Percentiles rank a stretch among this genome's conserved stretches.
Conservation (phyloP, 2,329 filamentous ascomycete genomes). For the Fusarium anguioides region DNA sequence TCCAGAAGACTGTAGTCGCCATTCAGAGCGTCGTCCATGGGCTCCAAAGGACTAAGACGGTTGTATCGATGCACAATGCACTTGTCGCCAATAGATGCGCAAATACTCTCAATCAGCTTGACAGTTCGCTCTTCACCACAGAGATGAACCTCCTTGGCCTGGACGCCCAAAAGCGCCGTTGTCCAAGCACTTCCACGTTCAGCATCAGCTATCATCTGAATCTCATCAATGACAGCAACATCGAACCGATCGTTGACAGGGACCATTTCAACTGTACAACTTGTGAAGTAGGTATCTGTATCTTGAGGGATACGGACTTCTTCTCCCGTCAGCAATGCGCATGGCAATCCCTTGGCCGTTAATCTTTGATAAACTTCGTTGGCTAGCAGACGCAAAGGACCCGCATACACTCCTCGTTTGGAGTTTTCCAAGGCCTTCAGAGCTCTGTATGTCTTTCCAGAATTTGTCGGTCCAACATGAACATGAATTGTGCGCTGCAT, state of each 20-base stretch:
- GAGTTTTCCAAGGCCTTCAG: slow-evolving; percentile 84
- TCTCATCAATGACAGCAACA: slow-evolving; percentile 97
- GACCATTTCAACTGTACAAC: slow-evolving; percentile 94
- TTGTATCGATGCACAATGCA: slow-evolving; percentile 85
- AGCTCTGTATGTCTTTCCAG: slow-evolving; percentile 96
- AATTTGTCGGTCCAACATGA: slow-evolving; percentile 97
- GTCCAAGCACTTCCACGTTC: slow-evolving; percentile 96
- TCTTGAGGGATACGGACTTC: slow-evolving; percentile 78
- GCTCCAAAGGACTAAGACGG: slow-evolving; percentile 80
- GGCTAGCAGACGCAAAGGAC: slow-evolving; percentile 86
- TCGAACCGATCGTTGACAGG: slow-evolving; percentile 71
- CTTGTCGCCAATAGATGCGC: slow-evolving; percentile 82
- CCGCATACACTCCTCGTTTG: slow-evolving; percentile 85
- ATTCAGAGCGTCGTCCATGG: slow-evolving; percentile 71
- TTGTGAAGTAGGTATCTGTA: slow-evolving; percentile 70
- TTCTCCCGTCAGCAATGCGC: slow-evolving; percentile 89
- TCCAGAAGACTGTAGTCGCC: slow-evolving; percentile 74
- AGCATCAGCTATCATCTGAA: slow-evolving; percentile 90
- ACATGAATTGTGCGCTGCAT: slow-evolving; percentile 87
- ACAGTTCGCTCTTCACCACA: slow-evolving; percentile 91
- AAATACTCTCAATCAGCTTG: slow-evolving; percentile 80
- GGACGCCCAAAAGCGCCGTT: slow-evolving; percentile 85
- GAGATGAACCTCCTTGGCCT: slow-evolving; percentile 89
- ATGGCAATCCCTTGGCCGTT: slow-evolving; percentile 78
- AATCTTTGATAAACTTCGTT: slow-evolving; percentile 96